A percentile compares a stretch with the other conserved stretches of the same genome.
These are phyloP conservation scores for Theobroma cacao DNA, from an alignment of 345 rosid genomes.

Conservation along the genomic window DNA sequence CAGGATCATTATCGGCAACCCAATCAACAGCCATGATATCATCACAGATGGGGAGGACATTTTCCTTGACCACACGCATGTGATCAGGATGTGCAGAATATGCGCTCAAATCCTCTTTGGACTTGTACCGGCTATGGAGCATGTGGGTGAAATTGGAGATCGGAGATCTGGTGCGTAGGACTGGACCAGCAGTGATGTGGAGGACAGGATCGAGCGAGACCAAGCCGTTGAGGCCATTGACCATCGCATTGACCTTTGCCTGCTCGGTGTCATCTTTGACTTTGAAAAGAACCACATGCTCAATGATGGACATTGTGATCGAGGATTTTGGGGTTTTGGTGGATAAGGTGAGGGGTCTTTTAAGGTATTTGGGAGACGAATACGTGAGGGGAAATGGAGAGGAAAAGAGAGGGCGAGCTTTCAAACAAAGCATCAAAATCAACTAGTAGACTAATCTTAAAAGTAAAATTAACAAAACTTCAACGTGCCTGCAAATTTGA, in stretches of 20 bases:
- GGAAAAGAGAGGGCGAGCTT: constrained; percentile 13
- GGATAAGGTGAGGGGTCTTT: constrained; percentile 3
- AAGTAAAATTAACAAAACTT: neutral
- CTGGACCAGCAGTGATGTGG: constrained; percentile 60
- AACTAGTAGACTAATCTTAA: neutral
- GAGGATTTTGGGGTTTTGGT: constrained; percentile 15
- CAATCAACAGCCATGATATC: constrained; percentile 87
- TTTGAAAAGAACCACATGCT: constrained; percentile 85
- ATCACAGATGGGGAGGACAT: constrained; percentile 63
- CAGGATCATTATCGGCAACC: constrained; percentile 42
- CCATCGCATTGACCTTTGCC: constrained; percentile 45
- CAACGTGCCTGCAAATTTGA: neutral
- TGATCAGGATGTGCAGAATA: constrained; percentile 68
- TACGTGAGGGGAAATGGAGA: constrained; percentile 18
- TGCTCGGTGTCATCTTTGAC: constrained; percentile 52
- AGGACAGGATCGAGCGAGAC: constrained; percentile 52
- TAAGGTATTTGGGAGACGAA: constrained; percentile 17
- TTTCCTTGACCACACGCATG: constrained; percentile 52
- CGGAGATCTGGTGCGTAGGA: constrained; percentile 44
- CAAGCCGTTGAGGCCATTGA: constrained; percentile 55
- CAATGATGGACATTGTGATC: constrained; percentile 43
- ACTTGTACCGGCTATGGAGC: constrained; percentile 79
- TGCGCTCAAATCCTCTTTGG: constrained; percentile 49
- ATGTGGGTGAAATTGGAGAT: constrained; percentile 65
- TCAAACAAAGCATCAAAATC: constrained; percentile 26